Evolutionary conservation across 345 rosid species (phyloP), one percentile per base, ranked within the genome.

Genomic region (Triadica sebifera): DNA sequence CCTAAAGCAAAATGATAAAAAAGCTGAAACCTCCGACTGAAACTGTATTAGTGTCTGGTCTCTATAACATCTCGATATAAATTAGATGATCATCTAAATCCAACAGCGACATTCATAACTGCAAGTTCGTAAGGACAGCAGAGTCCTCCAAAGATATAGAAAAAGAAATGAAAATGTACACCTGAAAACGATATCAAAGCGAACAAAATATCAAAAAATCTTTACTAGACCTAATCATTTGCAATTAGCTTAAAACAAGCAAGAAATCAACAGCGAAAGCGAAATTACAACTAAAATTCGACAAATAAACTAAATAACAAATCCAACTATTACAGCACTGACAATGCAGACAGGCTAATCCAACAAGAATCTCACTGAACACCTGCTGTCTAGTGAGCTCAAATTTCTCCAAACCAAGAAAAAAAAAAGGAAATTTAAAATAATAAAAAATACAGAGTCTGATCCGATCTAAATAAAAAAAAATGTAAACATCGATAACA

Each of bases 401-500:
- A 55, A 55, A 55, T 0, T 55, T 1, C 8, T 7, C n/a, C 20
- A 29, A 29, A 29, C n/a, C 16, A 13, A 15, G 4, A 15, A 52
- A n/a, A 52, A 52, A 52, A 52, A 52, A 52, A 9, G 41, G 9
- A 17, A 39, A 17, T 8, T 19, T n/a, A 22, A 55, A 43, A 8
- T 9, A 12, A 56, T n/a, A 11, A 56, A 64, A 63, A 41, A n/a
- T n/a, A 34, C 52, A 12, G 45, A 38, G 53, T 22, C 68, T 59
- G 80, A 77, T 77, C 76, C 19, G 72, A 77, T 77, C 75, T 65
- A 64, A 64, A 19, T 1, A 22, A 15, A 16, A 62, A 62, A 2
- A 56, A n/a, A 58, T 3, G 6, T 29, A 52, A 45, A 70, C 0
- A 3, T 3, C 34, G 20, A 45, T 8, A 25, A 56, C 6, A 5